phyloP scores from a whole-genome alignment of 2,329 filamentous ascomycete genomes.

The Aspergillus alliaceus region DNA sequence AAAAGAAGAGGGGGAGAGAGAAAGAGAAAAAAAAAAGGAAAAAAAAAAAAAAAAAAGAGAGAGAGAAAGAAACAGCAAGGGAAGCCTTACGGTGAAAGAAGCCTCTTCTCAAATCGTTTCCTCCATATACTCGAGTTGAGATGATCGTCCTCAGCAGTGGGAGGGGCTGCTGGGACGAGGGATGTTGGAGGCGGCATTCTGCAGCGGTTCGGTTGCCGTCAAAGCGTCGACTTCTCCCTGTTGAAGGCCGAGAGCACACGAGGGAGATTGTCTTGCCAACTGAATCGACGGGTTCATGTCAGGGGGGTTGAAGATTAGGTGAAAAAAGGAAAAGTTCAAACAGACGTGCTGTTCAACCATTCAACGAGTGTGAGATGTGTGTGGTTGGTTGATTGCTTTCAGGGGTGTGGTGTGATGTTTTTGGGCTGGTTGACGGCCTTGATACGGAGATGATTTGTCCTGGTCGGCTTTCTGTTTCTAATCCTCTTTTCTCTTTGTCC shows the following conservation, averaged over 20 bases:
- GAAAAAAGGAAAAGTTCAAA: conserved; percentile 1
- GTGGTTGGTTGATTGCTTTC: neutral
- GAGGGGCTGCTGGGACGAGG: conserved; percentile 9
- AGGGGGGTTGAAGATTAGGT: conserved; percentile 13
- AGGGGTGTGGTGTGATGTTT: neutral
- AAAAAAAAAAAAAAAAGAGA: neutral
- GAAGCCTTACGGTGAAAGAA: conserved; percentile 28
- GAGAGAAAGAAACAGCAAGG: no score
- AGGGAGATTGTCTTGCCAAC: conserved; percentile 20
- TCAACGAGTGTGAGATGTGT: neutral
- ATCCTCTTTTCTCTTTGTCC: neutral
- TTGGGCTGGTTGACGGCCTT: neutral
- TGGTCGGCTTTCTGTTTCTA: neutral
- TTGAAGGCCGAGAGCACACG: conserved; percentile 15
- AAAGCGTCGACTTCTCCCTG: conserved; percentile 11
- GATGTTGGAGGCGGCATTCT: conserved; percentile 17
- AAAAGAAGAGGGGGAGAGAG: neutral
- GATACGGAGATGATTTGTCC: neutral
- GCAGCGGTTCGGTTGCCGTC: neutral
- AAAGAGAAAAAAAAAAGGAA: neutral
- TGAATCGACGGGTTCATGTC: conserved; percentile 21
- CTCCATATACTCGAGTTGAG: conserved; percentile 22
- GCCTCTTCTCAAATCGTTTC: conserved; percentile 30
- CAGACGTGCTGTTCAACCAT: neutral
- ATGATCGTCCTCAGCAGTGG: conserved; percentile 12